These are phyloP conservation scores for Phaeophleospora eucalypticola DNA, from an alignment of 2,329 filamentous ascomycete genomes.

Conservation along the genomic window DNA sequence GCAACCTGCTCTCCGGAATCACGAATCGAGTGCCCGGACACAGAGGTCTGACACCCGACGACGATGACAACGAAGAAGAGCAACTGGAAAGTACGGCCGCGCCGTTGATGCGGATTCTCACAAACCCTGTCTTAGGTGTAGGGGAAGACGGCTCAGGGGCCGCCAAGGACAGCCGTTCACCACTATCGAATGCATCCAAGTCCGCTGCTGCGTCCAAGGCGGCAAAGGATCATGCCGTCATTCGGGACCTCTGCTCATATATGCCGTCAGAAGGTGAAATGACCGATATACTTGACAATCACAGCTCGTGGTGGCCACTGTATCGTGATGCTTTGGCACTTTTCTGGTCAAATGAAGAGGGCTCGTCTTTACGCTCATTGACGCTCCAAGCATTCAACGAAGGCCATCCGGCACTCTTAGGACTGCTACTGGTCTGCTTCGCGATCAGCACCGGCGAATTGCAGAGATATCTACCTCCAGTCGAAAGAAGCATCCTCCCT, in stretches of 20 bases:
- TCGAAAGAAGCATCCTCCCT: conserved; percentile 11
- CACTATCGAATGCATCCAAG: no score
- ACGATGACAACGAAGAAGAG: neutral
- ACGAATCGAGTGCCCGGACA: neutral
- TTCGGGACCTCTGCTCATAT: neutral
- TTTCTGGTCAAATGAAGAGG: conserved; percentile 6
- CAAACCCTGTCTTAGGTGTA: neutral
- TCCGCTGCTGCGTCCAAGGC: no score
- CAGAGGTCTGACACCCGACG: neutral
- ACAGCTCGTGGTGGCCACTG: conserved; percentile 16
- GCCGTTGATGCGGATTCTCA: neutral
- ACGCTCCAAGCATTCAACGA: conserved; percentile 1
- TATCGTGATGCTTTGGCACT: conserved; percentile 15
- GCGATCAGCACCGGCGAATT: conserved; percentile 12
- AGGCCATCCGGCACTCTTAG: conserved; percentile 8
- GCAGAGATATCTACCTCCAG: conserved; percentile 12
- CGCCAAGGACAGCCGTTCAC: neutral
- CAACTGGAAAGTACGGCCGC: neutral
- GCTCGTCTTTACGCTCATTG: conserved; percentile 5
- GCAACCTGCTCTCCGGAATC: neutral
- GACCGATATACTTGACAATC: conserved; percentile 7
- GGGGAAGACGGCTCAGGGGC: no score
- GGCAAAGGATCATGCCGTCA: neutral
- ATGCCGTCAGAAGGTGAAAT: conserved; percentile 9
- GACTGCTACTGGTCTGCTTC: conserved; percentile 10